Conservation (phyloP, 2,329 filamentous ascomycete species). For the Dothistroma septosporum region DNA sequence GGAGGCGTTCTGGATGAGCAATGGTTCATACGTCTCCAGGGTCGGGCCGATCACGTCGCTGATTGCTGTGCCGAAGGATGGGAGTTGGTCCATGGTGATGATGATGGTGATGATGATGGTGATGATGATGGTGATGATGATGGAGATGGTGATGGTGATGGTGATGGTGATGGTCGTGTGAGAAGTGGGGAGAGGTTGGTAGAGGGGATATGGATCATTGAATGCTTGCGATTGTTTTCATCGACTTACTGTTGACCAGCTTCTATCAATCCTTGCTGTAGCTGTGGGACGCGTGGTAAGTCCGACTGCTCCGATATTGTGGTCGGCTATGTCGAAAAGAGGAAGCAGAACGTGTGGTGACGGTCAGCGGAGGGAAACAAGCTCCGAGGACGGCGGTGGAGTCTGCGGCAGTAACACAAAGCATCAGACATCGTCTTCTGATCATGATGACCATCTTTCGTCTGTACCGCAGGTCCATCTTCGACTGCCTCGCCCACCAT, state of each 20-base stretch:
- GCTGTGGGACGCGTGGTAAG: not conserved
- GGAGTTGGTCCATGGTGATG: slow-evolving; percentile 26
- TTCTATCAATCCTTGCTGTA: not conserved
- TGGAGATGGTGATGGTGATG: not conserved
- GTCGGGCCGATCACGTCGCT: slow-evolving; percentile 24
- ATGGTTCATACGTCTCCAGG: slow-evolving; percentile 21
- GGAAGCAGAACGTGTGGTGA: not conserved
- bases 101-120: not conserved
- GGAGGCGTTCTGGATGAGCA: slow-evolving; percentile 24
- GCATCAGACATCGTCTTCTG: no score
- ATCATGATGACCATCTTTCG: no score
- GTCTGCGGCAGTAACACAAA: not conserved
- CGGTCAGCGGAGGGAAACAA: not conserved
- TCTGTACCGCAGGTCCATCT: no score
- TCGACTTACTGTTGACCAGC: not conserved
- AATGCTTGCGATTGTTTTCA: not conserved
- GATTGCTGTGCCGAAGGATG: slow-evolving; percentile 25
- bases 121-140: not conserved
- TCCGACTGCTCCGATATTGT: not conserved
- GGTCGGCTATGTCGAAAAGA: not conserved
- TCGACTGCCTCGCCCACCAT: no score
- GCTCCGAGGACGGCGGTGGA: not conserved
- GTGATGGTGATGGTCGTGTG: no score
- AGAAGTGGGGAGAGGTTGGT: no score
- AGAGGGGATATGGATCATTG: no score